A percentile compares a stretch with the other conserved stretches of the same genome.
phyloP scores from a whole-genome alignment of 108 stramenopile genomes.

The Aurantiochytrium sp. region DNA sequence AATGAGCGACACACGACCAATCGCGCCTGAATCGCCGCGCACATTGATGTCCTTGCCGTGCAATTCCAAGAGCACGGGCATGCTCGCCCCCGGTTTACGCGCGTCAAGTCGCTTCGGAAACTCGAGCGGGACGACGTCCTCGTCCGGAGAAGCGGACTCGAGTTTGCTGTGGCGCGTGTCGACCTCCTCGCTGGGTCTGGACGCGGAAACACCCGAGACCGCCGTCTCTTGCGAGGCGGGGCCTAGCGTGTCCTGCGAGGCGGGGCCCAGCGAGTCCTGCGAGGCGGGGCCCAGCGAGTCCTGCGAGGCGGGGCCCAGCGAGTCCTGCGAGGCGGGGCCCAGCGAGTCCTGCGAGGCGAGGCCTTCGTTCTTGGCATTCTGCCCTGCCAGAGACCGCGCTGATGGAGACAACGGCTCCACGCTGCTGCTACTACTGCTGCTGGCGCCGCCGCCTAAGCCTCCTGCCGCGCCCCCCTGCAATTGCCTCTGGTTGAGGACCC shows the following conservation, averaged over 20 bases:
- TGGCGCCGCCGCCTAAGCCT: too few relatives aligned
- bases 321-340: too few relatives aligned
- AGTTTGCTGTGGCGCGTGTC: neutral
- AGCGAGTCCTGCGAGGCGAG: too few relatives aligned
- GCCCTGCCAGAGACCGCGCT: too few relatives aligned
- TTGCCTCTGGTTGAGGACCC: neutral
- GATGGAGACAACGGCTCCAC: too few relatives aligned
- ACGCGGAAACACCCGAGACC: neutral
- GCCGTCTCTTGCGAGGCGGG: neutral
- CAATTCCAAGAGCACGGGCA: conserved; percentile 18
- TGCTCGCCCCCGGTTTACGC: neutral
- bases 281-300: neutral
- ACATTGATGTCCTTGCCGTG: neutral
- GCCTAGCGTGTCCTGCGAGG: neutral
- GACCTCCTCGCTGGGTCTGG: neutral
- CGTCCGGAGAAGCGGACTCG: neutral
- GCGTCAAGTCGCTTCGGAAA: neutral
- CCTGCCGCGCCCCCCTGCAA: neutral
- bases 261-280: neutral
- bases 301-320: too few relatives aligned
- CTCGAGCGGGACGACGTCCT: neutral
- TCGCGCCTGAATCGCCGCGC: conserved; percentile 5
- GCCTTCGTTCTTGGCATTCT: too few relatives aligned
- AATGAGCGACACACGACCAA: neutral
- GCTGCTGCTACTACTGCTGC: too few relatives aligned